Evolutionary conservation across 108 stramenopile species (phyloP), one percentile per base, ranked within the genome.

Genomic region (Cyclotella atomus): DNA sequence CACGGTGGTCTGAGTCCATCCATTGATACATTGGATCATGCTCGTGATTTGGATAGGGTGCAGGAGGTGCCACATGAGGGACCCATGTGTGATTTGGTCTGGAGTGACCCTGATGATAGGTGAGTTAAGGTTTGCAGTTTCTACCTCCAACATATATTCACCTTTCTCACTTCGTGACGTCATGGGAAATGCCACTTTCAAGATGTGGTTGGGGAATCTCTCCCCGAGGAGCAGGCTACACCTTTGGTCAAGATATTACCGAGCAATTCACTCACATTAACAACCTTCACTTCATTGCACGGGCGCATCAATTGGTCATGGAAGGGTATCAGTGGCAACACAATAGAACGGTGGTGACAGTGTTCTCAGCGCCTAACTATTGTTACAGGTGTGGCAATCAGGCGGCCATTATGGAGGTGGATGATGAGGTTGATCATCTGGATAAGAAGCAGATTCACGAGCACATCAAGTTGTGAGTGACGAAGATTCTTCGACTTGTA

Each of bases 301-400:
- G 97, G 29, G 92, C 94, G n/a, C 96, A 98, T 83, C 96, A 97
- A 76, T 78, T 97, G 50, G 96, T 97, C 19, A 97, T 97, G 95
- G 94, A 97, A 43, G 99, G 99, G 16, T 98, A 98, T 73, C 97
- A 97, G 81, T 98, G 97, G 99, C 88, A 90, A 66, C 98, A 98
- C 75, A 89, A 95, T 35, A 90, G 83, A 76, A 91, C 89, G 62
- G 96, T 98, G 36, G 97, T 99, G 27, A 99, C 99, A 2, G 95
- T 99, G 29, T 99, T 98, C 72, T 91, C 89, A 43, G 99, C 99
- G 14, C 99, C 99, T 54, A 99, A 99, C 81, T 99, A 99, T 80
- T 99, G 99, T 78, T 98, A 99, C 81, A 87, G 98, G 30, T 98
- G 98, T 79, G 99, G 99, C 15, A 99, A 99, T 82, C 96, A 97